These are phyloP conservation scores for Aspergillus puulaauensis DNA, from an alignment of 2,329 filamentous ascomycete genomes.

Conservation along the genomic window DNA sequence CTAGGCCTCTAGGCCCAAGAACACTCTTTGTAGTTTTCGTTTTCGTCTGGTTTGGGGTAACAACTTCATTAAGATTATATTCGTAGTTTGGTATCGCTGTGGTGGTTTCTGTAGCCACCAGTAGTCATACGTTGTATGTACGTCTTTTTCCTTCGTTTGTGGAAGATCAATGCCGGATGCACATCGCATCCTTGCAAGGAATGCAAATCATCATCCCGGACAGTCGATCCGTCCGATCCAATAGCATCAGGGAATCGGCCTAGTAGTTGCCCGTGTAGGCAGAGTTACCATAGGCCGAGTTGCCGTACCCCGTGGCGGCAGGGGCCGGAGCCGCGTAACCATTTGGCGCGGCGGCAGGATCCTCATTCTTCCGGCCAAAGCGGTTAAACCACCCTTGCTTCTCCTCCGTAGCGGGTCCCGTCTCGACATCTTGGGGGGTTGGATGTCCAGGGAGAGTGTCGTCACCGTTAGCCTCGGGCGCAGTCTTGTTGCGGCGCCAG, in stretches of 20 bases:
- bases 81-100: not conserved
- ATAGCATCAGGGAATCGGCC: not conserved
- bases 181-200: not conserved
- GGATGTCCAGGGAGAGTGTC: slow-evolving; percentile 41
- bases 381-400: slow-evolving; percentile 6
- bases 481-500: slow-evolving; percentile 45
- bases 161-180: not conserved
- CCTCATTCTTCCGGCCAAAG: slow-evolving; percentile 1
- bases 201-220: not conserved
- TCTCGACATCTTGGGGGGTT: slow-evolving; percentile 40
- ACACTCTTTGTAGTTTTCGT: too few relatives aligned
- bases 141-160: not conserved
- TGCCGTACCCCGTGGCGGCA: too few relatives aligned
- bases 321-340: not conserved
- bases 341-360: not conserved
- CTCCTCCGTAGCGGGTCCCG: slow-evolving; percentile 19
- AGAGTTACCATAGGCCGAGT: slow-evolving; percentile 1
- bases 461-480: slow-evolving; percentile 32
- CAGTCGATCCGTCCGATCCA: not conserved
- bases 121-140: not conserved
- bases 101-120: not conserved
- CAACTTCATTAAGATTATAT: not conserved
- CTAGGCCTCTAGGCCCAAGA: not conserved
- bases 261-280: slow-evolving; percentile 8
- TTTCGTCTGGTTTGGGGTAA: not conserved